Conservation (phyloP, 768 basidiomycete genomes). For the Suillus luteus region DNA sequence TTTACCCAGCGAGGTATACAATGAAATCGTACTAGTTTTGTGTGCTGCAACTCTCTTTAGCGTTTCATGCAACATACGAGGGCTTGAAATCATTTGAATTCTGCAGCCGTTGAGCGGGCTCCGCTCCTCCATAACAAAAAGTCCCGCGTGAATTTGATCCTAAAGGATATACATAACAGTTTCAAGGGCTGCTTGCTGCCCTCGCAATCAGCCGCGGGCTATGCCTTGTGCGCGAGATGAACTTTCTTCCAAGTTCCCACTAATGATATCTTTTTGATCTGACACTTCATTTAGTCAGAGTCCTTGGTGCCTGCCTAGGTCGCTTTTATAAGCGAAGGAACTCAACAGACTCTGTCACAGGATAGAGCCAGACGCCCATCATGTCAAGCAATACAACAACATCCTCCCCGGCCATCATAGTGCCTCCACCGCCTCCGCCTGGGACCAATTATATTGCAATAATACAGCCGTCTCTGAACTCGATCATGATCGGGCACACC, state of each 20-base stretch:
- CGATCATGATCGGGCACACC: conserved; percentile 3
- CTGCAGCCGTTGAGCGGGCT: background rate
- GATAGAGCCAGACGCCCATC: background rate
- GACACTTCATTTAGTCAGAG: background rate
- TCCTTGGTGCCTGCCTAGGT: background rate
- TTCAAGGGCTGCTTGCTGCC: background rate
- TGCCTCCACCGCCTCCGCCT: conserved; percentile 4
- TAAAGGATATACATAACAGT: background rate
- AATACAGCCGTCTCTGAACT: conserved; percentile 9
- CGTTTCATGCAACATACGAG: background rate
- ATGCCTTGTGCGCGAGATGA: background rate
- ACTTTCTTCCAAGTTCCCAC: background rate
- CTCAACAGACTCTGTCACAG: background rate
- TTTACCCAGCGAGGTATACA: background rate
- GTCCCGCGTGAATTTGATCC: background rate
- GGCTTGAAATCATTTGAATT: background rate
- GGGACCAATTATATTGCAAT: conserved; percentile 10
- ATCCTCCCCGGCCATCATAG: background rate
- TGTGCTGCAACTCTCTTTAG: background rate
- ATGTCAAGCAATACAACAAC: conserved; percentile 5
- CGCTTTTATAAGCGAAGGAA: background rate
- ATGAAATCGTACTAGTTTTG: background rate
- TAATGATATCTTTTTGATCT: background rate
- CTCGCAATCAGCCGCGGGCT: background rate
- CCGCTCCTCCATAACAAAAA: background rate